Evolutionary conservation across 805 yeast genomes (phyloP), one percentile per base, ranked within the genome.

Genomic region (Dipodascopsis tothii): DNA sequence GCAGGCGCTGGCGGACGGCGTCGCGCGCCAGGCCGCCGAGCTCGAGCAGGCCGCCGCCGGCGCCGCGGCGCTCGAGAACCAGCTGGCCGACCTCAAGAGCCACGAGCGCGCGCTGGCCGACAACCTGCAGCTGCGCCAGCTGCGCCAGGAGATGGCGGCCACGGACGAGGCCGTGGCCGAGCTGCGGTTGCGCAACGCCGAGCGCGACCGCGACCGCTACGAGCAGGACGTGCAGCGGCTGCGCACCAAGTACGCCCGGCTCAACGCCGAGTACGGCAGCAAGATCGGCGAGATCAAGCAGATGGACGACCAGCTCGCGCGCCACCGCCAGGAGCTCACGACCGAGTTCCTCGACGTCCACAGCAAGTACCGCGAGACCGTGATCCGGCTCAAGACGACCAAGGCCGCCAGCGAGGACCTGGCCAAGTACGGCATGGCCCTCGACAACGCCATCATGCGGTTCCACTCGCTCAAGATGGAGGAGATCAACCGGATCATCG

Each of bases 401-500:
- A 61, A 80, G 18, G 73, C 84, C 34, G 81, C 84, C 16, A 79
- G 83, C 3, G 85, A 83, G 43, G 99, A 92, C 64, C 67, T 92
- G 37, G 80, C 72, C 5, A 81, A 83, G 1, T 87, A 87, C 59
- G 75, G 84, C 7, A 84, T 78, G 56, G 95, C 95, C 0, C 69
- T 94, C 37, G 98, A 92, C 59, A 77, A 76, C 50, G 95, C 97
- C 0, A 90, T 92, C 38, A 88, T 92, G 95, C 80, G 80, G 57
- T 90, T 78, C 60, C 99, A 92, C 62, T 75, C 84, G 45, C 65
- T 81, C 47, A 92, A 92, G 60, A 92, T 92, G 98, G 78, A 78
- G 55, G 95, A 87, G 55, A 86, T 90, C 55, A 92, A 92, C 64
- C 70, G 82, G 47, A 82, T 86, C 27, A 69, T 92, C 36, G 92